These are phyloP conservation scores for Monosporozyma siamensis DNA, from an alignment of 805 yeast genomes.

Conservation along the genomic window DNA sequence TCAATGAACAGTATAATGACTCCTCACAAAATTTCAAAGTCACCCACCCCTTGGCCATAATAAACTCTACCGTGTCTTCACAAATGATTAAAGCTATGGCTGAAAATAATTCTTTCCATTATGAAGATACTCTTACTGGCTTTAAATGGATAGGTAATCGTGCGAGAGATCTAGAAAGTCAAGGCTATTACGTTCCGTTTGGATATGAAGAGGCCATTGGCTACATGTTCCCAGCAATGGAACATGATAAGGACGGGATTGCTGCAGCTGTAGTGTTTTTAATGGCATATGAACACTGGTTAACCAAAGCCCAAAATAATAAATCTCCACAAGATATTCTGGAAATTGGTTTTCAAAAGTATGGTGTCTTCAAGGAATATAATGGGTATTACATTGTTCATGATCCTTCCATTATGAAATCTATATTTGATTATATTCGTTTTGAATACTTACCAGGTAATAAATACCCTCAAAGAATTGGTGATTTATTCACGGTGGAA, in stretches of 20 bases:
- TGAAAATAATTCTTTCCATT: slow-evolving; percentile 45
- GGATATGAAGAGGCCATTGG: slow-evolving; percentile 96
- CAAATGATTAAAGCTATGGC: slow-evolving; percentile 71
- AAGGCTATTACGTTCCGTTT: slow-evolving; percentile 70
- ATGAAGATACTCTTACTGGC: slow-evolving; percentile 82
- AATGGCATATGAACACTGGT: slow-evolving; percentile 55
- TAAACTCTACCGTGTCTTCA: slow-evolving; percentile 90
- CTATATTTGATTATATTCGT: slow-evolving; percentile 50
- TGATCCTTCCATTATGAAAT: slow-evolving; percentile 40
- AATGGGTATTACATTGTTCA: slow-evolving; percentile 77
- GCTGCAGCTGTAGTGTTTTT: slow-evolving; percentile 69
- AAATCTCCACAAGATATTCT: slow-evolving; percentile 39
- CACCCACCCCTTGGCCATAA: slow-evolving; percentile 39
- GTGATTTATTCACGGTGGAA: slow-evolving; percentile 41
- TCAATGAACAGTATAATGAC: slow-evolving; percentile 32
- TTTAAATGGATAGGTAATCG: slow-evolving; percentile 96
- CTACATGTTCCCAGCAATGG: slow-evolving; percentile 69
- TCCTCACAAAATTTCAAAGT: slow-evolving; percentile 20
- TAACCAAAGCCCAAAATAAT: slow-evolving; percentile 7
- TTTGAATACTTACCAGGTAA: slow-evolving; percentile 16
- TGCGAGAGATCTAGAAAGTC: slow-evolving; percentile 57
- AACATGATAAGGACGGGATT: slow-evolving; percentile 87
- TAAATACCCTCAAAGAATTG: slow-evolving; percentile 42
- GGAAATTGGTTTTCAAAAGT: slow-evolving; percentile 47
- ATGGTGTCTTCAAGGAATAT: slow-evolving; percentile 75